Percentiles rank a stretch among this genome's conserved stretches.
Evolutionary conservation across 805 yeast species (phyloP).

Genomic region (Komagataella kurtzmanii): DNA sequence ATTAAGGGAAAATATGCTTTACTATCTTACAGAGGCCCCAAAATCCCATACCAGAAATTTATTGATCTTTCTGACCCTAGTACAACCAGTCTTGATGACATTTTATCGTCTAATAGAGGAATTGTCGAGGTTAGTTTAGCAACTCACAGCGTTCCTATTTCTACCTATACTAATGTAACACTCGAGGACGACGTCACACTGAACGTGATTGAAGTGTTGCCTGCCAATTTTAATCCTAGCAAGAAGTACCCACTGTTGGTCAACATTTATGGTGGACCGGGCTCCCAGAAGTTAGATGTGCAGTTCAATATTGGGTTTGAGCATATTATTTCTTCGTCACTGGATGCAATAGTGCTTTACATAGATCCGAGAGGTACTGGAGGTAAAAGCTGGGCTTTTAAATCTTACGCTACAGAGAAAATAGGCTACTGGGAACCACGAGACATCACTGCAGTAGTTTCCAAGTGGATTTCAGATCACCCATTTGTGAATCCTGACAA

Average conservation of each 20-base stretch:
- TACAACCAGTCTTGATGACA: background rate
- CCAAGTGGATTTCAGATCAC: slow-evolving; percentile 31
- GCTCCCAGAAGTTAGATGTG: slow-evolving; percentile 44
- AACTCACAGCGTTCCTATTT: background rate
- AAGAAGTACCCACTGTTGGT: slow-evolving; percentile 52
- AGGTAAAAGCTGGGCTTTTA: slow-evolving; percentile 59
- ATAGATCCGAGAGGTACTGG: slow-evolving; percentile 80
- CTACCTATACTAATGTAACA: slow-evolving; percentile 12
- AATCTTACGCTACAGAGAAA: slow-evolving; percentile 37
- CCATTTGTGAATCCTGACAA: slow-evolving; percentile 34
- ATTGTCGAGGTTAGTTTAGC: background rate
- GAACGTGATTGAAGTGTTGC: slow-evolving; percentile 49
- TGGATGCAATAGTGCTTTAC: slow-evolving; percentile 48
- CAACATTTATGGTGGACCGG: slow-evolving; percentile 73
- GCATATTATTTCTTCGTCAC: slow-evolving; percentile 39
- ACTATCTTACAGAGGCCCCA: slow-evolving; percentile 33
- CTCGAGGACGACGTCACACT: slow-evolving; percentile 18
- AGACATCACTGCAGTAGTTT: slow-evolving; percentile 41
- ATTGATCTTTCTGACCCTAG: slow-evolving; percentile 10
- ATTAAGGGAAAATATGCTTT: slow-evolving; percentile 41
- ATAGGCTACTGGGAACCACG: slow-evolving; percentile 72
- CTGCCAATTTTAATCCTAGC: slow-evolving; percentile 32
- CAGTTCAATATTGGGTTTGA: slow-evolving; percentile 39
- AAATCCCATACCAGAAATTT: slow-evolving; percentile 30
- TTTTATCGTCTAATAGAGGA: background rate